Evolutionary conservation across 768 basidiomycete genomes (phyloP).

Genomic region (Ramaria sp.): DNA sequence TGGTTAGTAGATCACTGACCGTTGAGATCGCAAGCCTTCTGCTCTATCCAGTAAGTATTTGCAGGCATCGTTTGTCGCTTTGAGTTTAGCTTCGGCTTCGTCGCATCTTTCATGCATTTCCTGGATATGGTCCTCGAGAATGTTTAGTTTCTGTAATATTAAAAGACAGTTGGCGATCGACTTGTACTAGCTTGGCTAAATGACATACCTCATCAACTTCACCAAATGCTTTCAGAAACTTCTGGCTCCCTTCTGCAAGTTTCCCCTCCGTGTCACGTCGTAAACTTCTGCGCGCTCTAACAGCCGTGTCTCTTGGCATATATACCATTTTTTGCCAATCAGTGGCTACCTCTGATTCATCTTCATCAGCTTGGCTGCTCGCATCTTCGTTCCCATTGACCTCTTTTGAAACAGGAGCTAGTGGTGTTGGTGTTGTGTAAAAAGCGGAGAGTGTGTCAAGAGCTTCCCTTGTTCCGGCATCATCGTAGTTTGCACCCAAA

Average conservation of each 20-base stretch:
- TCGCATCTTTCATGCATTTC: conserved; percentile 80
- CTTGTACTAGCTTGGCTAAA: neutral
- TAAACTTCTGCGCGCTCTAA: conserved; percentile 66
- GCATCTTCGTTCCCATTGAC: conserved; percentile 26
- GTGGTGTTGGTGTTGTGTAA: conserved; percentile 33
- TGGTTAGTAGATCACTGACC: conserved; percentile 31
- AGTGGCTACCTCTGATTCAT: conserved; percentile 9
- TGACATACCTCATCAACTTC: conserved; percentile 81
- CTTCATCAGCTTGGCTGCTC: conserved; percentile 22
- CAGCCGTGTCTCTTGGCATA: conserved; percentile 51
- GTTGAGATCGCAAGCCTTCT: conserved; percentile 59
- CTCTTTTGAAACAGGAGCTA: conserved; percentile 13
- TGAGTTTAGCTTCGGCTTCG: conserved; percentile 69
- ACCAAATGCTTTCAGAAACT: conserved; percentile 75
- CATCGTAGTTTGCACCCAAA: conserved; percentile 69
- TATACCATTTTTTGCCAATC: conserved; percentile 9
- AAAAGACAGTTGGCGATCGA: neutral
- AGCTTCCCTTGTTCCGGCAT: conserved; percentile 69
- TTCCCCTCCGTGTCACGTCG: conserved; percentile 78
- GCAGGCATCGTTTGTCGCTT: conserved; percentile 66
- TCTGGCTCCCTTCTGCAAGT: conserved; percentile 69
- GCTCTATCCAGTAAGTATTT: conserved; percentile 75
- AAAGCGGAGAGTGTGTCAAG: conserved; percentile 73
- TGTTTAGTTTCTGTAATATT: conserved; percentile 62
- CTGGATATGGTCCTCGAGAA: conserved; percentile 63